Evolutionary conservation across 768 basidiomycete genomes (phyloP).

Genomic region (Lactifluus rugatus): DNA sequence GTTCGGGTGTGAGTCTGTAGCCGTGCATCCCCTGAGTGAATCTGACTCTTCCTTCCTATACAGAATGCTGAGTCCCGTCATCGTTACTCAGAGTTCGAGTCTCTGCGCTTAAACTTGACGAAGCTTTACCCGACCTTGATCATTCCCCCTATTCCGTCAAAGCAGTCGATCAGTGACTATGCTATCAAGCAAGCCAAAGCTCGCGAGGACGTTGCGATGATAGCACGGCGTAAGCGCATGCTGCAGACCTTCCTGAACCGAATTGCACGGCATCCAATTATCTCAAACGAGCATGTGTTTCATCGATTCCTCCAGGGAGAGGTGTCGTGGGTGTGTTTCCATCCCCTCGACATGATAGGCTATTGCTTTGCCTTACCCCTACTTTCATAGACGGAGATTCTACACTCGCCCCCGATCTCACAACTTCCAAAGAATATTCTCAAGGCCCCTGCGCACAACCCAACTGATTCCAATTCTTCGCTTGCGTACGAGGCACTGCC

Average conservation of each 20-base stretch:
- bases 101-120: conserved; percentile 69
- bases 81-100: conserved; percentile 97
- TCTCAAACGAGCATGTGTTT: conserved; percentile 93
- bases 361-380: neutral
- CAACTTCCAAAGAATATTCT: conserved; percentile 90
- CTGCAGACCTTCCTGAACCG: conserved; percentile 92
- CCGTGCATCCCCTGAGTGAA: neutral
- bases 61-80: conserved; percentile 78
- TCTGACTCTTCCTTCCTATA: neutral
- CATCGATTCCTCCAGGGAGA: conserved; percentile 94
- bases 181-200: conserved; percentile 95
- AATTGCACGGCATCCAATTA: conserved; percentile 80
- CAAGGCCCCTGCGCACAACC: conserved; percentile 91
- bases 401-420: conserved; percentile 87
- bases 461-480: conserved; percentile 67
- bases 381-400: conserved; percentile 67
- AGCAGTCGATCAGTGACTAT: conserved; percentile 92
- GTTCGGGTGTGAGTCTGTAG: conserved; percentile 56
- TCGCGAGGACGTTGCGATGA: conserved; percentile 89
- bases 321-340: conserved; percentile 76
- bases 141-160: conserved; percentile 95
- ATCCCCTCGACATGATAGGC: neutral
- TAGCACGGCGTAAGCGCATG: conserved; percentile 87
- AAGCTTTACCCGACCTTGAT: conserved; percentile 94
- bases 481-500: conserved; percentile 78